These are phyloP conservation scores for Rhodotorula glutinis DNA, from an alignment of 1,284 basidiomycete genomes.

Conservation along the genomic window DNA sequence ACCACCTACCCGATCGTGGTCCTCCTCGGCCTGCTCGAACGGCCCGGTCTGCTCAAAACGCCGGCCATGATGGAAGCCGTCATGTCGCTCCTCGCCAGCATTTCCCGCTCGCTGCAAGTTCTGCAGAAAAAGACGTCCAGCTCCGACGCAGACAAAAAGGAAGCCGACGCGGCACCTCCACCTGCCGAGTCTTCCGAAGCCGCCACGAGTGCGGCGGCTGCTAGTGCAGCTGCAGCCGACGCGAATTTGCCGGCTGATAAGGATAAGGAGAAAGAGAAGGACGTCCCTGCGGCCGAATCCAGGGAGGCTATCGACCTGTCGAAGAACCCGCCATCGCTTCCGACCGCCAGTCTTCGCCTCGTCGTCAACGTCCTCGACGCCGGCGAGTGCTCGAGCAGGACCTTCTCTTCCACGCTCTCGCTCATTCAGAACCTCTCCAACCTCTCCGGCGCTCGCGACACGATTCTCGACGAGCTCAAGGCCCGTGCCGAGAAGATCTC, in stretches of 20 bases:
- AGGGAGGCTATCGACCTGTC: conserved; percentile 30
- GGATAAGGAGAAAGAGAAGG: conserved; percentile 29
- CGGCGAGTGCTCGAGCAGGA: conserved; percentile 90
- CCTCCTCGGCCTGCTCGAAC: conserved; percentile 77
- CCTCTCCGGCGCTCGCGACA: conserved; percentile 78
- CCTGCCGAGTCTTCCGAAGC: background rate
- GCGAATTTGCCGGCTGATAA: conserved; percentile 44
- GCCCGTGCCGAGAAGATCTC: conserved; percentile 82
- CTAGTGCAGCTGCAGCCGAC: conserved; percentile 40
- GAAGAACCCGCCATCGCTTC: conserved; percentile 72
- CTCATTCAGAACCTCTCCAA: conserved; percentile 85
- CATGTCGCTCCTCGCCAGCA: conserved; percentile 74
- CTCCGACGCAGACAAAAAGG: no score
- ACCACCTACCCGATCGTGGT: conserved; percentile 67
- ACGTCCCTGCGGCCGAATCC: background rate
- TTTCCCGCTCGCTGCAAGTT: conserved; percentile 71
- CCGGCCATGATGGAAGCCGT: conserved; percentile 88
- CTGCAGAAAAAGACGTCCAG: conserved; percentile 38
- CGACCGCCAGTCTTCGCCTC: conserved; percentile 71
- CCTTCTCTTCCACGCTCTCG: conserved; percentile 83
- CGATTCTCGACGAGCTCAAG: conserved; percentile 80
- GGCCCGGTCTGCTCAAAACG: conserved; percentile 75
- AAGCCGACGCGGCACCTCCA: no score
- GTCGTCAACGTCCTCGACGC: conserved; percentile 91
- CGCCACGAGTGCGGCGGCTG: background rate